phyloP scores from a whole-genome alignment of 1,139 yeast genomes.

The Magnusiomyces paraingens region DNA sequence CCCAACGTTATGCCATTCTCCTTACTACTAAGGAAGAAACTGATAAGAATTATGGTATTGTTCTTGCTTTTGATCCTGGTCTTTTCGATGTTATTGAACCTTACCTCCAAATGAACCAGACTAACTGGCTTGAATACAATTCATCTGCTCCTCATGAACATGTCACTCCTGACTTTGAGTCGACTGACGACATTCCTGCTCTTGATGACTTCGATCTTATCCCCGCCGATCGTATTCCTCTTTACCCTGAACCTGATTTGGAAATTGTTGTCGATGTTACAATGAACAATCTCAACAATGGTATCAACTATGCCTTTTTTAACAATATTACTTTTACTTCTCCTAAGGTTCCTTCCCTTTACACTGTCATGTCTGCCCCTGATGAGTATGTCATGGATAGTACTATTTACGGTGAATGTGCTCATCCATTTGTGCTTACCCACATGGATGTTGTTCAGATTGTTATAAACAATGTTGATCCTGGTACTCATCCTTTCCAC shows the following conservation, averaged over 20 bases:
- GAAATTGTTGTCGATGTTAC: slow-evolving; percentile 56
- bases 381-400: slow-evolving; percentile 45
- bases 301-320: slow-evolving; percentile 87
- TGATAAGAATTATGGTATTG: slow-evolving; percentile 62
- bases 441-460: slow-evolving; percentile 59
- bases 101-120: slow-evolving; percentile 53
- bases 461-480: slow-evolving; percentile 61
- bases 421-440: slow-evolving; percentile 64
- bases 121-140: slow-evolving; percentile 64
- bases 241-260: slow-evolving; percentile 60
- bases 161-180: slow-evolving; percentile 33
- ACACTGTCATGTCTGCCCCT: slow-evolving; percentile 62
- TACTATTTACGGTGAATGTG: slow-evolving; percentile 69
- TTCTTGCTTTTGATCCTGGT: slow-evolving; percentile 66
- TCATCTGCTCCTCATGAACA: slow-evolving; percentile 41
- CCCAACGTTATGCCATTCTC: slow-evolving; percentile 73
- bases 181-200: slow-evolving; percentile 32
- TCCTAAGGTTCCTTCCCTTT: slow-evolving; percentile 79
- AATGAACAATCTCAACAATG: slow-evolving; percentile 76
- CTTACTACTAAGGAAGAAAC: slow-evolving; percentile 60
- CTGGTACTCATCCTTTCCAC: slow-evolving; percentile 86
- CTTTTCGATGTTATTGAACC: slow-evolving; percentile 70
- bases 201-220: slow-evolving; percentile 54
- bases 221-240: slow-evolving; percentile 48
- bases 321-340: slow-evolving; percentile 69